Base-by-base conservation (phyloP, 1,139 yeast genomes). In the Nakaseomyces glabratus region DNA sequence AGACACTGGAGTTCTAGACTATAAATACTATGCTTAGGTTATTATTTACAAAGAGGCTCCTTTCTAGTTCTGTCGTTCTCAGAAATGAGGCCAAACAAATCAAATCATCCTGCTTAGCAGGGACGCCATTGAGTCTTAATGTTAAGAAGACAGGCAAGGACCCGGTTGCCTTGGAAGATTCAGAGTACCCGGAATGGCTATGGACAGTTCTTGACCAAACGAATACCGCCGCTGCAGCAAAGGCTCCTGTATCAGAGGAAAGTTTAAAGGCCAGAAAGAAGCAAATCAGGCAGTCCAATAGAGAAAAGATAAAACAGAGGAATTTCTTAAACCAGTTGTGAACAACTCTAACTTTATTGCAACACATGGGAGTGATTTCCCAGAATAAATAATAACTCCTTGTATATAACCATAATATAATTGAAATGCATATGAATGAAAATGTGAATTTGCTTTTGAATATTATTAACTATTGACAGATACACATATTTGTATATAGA, bases 141-240 rank as follows among this genome's bases (percentile, higher is more conserved):
- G 69, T 90, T 37, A 73, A 71, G 53, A 86, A 86, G 56, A 67
- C 70, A 24, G 94, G 93, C 15, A 75, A 78, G 43, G 95, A 86
- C 47, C 90, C 94, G n/a, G 77, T 85, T 5, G 97, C 98, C 2
- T 62, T 80, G 38, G 82, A 80, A 43, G 97, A 90, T 54, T 65
- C 68, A 25, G 95, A 88, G 51, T 90, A 90, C 54, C 98, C 98
- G 3, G 84, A 71, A 33, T 90, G 97, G 97, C 69, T 90, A 40
- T 90, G 98, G 98, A 73, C 69, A n/a, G 67, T 84, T 42, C 69
- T 86, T 31, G 93, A 86, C 55, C 66, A 28, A 7, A 24, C 35
- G 21, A 22, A 24, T 16, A 10, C 24, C 7, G 29, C 8, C 8
- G 20, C 28, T 10, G 13, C 36, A 3, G 26, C 36, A 14, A 35